These are phyloP conservation scores for Magnolia sinica DNA, from an alignment of 164 flowering plant species.

Conservation along the genomic window DNA sequence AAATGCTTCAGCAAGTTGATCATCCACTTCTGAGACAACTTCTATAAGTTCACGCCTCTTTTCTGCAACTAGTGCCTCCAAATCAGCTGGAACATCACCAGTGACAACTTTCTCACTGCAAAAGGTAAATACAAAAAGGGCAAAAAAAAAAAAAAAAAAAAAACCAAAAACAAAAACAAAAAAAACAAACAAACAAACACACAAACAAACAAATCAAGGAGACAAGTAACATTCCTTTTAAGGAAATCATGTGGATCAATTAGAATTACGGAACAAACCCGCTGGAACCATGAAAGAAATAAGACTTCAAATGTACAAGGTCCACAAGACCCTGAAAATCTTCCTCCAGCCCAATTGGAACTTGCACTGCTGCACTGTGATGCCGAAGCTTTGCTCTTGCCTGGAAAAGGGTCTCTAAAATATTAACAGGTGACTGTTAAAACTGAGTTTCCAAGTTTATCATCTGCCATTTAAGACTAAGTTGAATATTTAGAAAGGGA, in stretches of 20 bases:
- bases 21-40: conserved; percentile 94
- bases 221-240: neutral
- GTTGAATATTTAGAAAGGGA: too few species aligned
- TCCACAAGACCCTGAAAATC: conserved; percentile 92
- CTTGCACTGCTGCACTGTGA: conserved; percentile 98
- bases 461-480: too few species aligned
- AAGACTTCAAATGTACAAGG: conserved; percentile 83
- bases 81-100: conserved; percentile 67
- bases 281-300: conserved; percentile 78
- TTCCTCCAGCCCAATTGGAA: conserved; percentile 97
- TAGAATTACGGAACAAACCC: conserved; percentile 55
- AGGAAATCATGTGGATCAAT: neutral
- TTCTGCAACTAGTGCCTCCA: conserved; percentile 69
- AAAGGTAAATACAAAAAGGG: neutral
- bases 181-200: too few species aligned
- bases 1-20: conserved; percentile 83
- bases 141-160: conserved; percentile 3
- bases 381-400: conserved; percentile 94
- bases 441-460: too few species aligned
- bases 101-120: conserved; percentile 72
- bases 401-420: conserved; percentile 27
- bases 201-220: conserved; percentile 2
- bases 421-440: neutral
- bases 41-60: conserved; percentile 91
- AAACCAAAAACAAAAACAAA: too few species aligned